Evolutionary conservation across 129 eudicot species (phyloP).

Genomic region (Deinandra increscens): DNA sequence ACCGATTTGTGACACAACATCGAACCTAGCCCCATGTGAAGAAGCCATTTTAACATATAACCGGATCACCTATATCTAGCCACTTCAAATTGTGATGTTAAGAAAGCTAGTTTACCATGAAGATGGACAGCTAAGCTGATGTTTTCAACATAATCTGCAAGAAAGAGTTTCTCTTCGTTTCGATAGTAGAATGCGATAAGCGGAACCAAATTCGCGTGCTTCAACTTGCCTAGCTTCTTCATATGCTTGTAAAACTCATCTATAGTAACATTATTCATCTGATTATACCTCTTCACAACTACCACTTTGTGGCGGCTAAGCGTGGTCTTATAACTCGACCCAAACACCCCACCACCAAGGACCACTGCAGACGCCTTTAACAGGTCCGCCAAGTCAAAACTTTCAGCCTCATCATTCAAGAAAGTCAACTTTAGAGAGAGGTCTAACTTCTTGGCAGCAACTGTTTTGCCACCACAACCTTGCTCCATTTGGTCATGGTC

Average conservation of each 20-base stretch:
- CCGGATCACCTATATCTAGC: too few species aligned
- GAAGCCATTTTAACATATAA: too few species aligned
- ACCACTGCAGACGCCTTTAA: conserved; percentile 81
- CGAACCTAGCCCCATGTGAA: too few species aligned
- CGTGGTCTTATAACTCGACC: conserved; percentile 77
- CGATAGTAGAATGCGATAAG: conserved; percentile 72
- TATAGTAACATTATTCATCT: conserved; percentile 71
- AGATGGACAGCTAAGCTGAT: conserved; percentile 79
- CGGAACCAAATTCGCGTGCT: conserved; percentile 60
- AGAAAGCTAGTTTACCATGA: conserved; percentile 72
- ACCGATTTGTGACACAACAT: too few species aligned
- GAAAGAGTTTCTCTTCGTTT: conserved; percentile 83
- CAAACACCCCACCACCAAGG: conserved; percentile 79
- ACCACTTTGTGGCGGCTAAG: conserved; percentile 39
- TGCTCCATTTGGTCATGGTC: conserved; percentile 51
- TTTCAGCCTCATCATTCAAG: conserved; percentile 51
- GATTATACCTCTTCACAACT: conserved; percentile 88
- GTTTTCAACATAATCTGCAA: conserved; percentile 53
- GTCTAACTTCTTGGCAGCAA: conserved; percentile 35
- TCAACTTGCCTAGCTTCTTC: conserved; percentile 75
- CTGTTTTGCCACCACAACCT: conserved; percentile 28
- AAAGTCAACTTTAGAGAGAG: conserved; percentile 46
- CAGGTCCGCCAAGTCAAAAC: conserved; percentile 70
- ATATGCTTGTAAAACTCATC: conserved; percentile 88
- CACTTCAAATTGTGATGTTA: too few species aligned